These are phyloP conservation scores for Elsinoe australis DNA, from an alignment of 2,329 filamentous ascomycete species.

Conservation along the genomic window DNA sequence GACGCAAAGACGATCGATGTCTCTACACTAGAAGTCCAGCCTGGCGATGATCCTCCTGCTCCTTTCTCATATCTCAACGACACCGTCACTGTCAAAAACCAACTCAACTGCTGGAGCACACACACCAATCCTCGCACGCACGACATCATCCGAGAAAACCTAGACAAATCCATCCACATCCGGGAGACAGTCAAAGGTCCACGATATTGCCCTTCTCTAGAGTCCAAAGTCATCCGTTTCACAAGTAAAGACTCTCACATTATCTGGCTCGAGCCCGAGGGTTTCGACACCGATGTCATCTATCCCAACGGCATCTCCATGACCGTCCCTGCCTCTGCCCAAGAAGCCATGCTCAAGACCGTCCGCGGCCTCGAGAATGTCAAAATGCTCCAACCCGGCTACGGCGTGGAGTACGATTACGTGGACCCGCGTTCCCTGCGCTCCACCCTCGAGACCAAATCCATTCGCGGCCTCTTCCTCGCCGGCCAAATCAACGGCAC, in stretches of 20 bases:
- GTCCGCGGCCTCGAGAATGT: slow-evolving; percentile 83
- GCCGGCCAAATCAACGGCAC: slow-evolving; percentile 98
- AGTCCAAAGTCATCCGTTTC: slow-evolving; percentile 89
- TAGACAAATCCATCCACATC: slow-evolving; percentile 96
- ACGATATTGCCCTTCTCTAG: slow-evolving; percentile 88
- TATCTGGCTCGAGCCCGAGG: slow-evolving; percentile 95
- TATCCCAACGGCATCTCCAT: slow-evolving; percentile 97
- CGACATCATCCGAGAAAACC: slow-evolving; percentile 73
- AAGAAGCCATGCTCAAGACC: slow-evolving; percentile 76
- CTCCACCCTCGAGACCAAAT: slow-evolving; percentile 88
- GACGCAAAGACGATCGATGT: slow-evolving; percentile 78
- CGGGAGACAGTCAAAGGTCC: slow-evolving; percentile 90
- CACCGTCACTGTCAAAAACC: slow-evolving; percentile 66
- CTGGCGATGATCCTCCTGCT: slow-evolving; percentile 73
- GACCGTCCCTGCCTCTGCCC: slow-evolving; percentile 84
- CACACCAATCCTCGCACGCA: slow-evolving; percentile 80
- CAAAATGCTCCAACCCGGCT: slow-evolving; percentile 87
- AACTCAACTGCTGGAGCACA: slow-evolving; percentile 79
- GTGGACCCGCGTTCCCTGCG: slow-evolving; percentile 84
- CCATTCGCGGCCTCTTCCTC: slow-evolving; percentile 78
- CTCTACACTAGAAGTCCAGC: slow-evolving; percentile 60
- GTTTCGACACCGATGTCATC: slow-evolving; percentile 79
- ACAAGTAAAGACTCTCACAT: slow-evolving; percentile 72
- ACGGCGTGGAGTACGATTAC: slow-evolving; percentile 98
- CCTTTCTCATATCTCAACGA: slow-evolving; percentile 90